A percentile compares a stretch with the other conserved stretches of the same genome.
Evolutionary conservation across 1,284 basidiomycete species (phyloP).

Genomic region (Pulveroboletus sp.): DNA sequence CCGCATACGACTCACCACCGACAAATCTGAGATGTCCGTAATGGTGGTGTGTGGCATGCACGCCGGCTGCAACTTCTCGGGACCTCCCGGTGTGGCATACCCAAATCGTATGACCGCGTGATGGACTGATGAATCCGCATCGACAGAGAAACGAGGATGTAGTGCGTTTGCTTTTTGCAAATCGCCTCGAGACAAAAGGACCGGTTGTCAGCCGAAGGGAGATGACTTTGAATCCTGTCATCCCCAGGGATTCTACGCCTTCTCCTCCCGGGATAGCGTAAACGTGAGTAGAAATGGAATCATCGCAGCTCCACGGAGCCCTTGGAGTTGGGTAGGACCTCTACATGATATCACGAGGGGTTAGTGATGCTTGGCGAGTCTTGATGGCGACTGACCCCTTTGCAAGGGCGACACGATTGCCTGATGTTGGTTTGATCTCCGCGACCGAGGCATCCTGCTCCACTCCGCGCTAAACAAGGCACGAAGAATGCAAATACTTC

Average conservation of each 20-base stretch:
- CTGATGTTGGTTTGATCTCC: constrained; percentile 33
- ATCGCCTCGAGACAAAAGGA: constrained; percentile 1
- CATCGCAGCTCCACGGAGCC: constrained; percentile 29
- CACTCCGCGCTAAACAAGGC: constrained; percentile 16
- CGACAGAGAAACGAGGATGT: neutral
- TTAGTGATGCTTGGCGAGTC: constrained; percentile 1
- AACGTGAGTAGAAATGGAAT: neutral
- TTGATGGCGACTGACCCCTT: constrained; percentile 1
- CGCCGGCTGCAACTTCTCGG: neutral
- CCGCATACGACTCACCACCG: neutral
- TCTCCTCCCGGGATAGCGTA: constrained; percentile 1
- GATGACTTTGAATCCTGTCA: neutral
- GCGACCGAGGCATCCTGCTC: constrained; percentile 22
- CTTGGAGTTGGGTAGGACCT: constrained; percentile 26
- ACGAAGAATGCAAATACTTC: constrained; percentile 26
- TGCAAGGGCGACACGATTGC: constrained; percentile 10
- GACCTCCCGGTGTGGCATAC: neutral
- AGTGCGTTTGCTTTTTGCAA: neutral
- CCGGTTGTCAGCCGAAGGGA: neutral
- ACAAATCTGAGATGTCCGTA: neutral
- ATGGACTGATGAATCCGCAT: neutral
- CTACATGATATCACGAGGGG: constrained; percentile 1
- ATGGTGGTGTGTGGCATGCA: neutral
- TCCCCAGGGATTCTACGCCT: neutral
- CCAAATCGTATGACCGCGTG: neutral